Conservation (phyloP, 2,329 filamentous ascomycete species). For the Hortaea werneckii region DNA sequence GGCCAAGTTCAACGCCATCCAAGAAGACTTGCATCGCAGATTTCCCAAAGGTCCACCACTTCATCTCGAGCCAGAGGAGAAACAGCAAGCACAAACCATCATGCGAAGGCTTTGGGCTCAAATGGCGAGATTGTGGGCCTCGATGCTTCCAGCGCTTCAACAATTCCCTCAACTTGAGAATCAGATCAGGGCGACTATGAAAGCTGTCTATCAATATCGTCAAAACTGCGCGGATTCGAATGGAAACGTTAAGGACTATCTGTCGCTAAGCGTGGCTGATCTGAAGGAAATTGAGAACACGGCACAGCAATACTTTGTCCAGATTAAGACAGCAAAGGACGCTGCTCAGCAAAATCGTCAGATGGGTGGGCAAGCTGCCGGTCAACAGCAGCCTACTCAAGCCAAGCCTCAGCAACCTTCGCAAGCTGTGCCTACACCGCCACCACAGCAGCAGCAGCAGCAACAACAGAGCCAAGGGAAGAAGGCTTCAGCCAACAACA, state of each 20-base stretch:
- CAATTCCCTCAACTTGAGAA: slow-evolving; percentile 10
- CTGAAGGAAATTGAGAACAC: slow-evolving; percentile 14
- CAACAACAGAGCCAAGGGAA: slow-evolving; percentile 13
- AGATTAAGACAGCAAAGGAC: slow-evolving; percentile 18
- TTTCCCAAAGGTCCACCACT: slow-evolving; percentile 19
- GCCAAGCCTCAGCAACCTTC: slow-evolving; percentile 1
- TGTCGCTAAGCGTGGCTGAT: slow-evolving; percentile 17
- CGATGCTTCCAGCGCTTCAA: slow-evolving; percentile 9
- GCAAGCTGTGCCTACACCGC: background rate
- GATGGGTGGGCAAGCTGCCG: slow-evolving; percentile 2
- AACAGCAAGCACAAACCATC: slow-evolving; percentile 11
- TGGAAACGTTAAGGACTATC: slow-evolving; percentile 18
- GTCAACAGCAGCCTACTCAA: slow-evolving; percentile 8
- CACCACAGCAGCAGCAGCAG: background rate
- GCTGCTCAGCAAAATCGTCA: slow-evolving; percentile 8
- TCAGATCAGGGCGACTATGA: slow-evolving; percentile 16
- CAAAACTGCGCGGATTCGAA: slow-evolving; percentile 18
- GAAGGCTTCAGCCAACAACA: slow-evolving; percentile 16
- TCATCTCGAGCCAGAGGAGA: slow-evolving; percentile 10
- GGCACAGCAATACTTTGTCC: slow-evolving; percentile 16
- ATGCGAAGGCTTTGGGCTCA: slow-evolving; percentile 16
- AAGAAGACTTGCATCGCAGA: slow-evolving; percentile 11
- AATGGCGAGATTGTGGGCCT: slow-evolving; percentile 7
- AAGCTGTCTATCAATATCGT: slow-evolving; percentile 15
- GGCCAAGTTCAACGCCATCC: slow-evolving; percentile 5